phyloP scores from a whole-genome alignment of 2,329 filamentous ascomycete genomes.

The Trichophyton schoenleinii region DNA sequence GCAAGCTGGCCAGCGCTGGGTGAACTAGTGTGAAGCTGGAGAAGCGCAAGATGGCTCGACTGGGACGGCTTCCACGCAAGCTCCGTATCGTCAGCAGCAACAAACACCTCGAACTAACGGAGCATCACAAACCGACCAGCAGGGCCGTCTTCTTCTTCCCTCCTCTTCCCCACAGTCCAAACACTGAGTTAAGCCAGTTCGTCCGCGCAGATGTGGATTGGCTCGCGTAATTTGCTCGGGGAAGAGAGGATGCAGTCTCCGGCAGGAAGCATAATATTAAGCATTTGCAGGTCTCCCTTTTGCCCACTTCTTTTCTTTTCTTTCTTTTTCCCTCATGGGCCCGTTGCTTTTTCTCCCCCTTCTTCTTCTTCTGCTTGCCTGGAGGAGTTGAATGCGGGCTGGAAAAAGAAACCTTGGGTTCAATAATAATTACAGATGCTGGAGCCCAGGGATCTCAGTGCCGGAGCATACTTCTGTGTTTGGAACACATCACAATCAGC shows the following conservation, averaged over 20 bases:
- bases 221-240: constrained; percentile 2
- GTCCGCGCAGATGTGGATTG: constrained; percentile 1
- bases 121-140: neutral
- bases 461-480: neutral
- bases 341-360: neutral
- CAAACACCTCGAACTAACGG: neutral
- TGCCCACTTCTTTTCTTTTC: neutral
- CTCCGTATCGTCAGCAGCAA: neutral
- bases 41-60: neutral
- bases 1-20: no score
- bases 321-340: neutral
- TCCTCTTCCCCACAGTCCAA: neutral
- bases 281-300: neutral
- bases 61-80: neutral
- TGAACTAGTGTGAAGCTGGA: neutral
- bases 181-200: neutral
- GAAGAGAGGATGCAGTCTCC: neutral
- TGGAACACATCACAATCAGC: constrained; percentile 1
- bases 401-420: neutral
- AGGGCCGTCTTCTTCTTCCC: neutral
- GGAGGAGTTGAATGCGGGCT: neutral
- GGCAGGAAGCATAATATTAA: constrained; percentile 3
- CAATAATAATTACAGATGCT: neutral
- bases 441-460: neutral
- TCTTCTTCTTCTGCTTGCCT: no score